A percentile compares a stretch with the other conserved stretches of the same genome.
phyloP scores from a whole-genome alignment of 163 green algal genomes.

The Scenedesmus sp. region DNA sequence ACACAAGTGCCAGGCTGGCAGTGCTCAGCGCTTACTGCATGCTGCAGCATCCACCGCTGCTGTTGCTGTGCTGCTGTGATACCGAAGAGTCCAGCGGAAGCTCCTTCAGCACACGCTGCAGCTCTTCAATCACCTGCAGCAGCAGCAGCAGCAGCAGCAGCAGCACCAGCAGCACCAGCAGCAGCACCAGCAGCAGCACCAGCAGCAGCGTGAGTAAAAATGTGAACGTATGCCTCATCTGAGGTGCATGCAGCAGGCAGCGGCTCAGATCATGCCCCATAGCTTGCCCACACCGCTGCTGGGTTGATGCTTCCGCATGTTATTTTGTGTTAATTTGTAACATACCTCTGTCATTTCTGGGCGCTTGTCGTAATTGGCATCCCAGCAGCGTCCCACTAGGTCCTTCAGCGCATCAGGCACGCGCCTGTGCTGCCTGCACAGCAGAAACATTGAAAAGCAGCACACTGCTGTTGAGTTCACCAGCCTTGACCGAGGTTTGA shows the following conservation, averaged over 20 bases:
- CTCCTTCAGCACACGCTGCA: constrained; percentile 54
- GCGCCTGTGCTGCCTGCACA: constrained; percentile 3
- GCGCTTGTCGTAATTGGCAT: constrained; percentile 63
- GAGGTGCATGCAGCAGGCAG: no score
- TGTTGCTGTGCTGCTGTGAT: background rate
- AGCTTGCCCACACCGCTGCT: background rate
- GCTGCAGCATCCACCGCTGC: constrained; percentile 19
- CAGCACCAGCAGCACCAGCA: background rate
- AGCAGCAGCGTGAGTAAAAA: no score
- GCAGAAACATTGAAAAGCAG: background rate
- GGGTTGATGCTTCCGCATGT: background rate
- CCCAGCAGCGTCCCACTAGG: constrained; percentile 75
- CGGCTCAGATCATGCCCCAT: no score
- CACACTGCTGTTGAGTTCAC: background rate
- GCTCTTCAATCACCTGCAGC: constrained; percentile 39
- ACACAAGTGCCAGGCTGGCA: background rate
- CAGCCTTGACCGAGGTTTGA: background rate
- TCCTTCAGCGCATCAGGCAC: constrained; percentile 61
- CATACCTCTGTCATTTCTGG: constrained; percentile 59
- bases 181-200: background rate
- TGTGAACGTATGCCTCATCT: no score
- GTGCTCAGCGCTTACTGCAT: constrained; percentile 7
- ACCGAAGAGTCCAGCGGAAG: constrained; percentile 18
- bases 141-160: background rate
- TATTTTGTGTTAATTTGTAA: background rate